Evolutionary conservation across 345 rosid species (phyloP).

Genomic region (Crucihimalaya himalaica): DNA sequence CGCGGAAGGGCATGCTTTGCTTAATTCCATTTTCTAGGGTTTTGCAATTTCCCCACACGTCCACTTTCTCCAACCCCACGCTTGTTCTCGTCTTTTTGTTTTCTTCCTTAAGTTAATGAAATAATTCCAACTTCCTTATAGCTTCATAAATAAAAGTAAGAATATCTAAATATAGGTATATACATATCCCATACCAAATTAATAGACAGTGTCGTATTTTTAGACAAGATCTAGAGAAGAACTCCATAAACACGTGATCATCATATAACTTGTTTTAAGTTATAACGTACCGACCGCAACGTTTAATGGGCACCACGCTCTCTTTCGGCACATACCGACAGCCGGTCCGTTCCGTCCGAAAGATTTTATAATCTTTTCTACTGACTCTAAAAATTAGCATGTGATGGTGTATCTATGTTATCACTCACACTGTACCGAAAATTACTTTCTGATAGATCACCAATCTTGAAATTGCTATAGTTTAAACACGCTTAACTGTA

Average conservation of each 20-base stretch:
- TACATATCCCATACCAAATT: neutral
- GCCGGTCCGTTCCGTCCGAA: no score
- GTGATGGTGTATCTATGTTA: no score
- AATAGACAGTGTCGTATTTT: neutral
- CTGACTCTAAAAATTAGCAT: no score
- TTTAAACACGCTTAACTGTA: no score
- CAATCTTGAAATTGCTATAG: no score
- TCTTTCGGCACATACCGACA: no score
- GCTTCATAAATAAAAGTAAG: neutral
- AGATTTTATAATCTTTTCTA: no score
- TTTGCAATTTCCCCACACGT: constrained; percentile 22
- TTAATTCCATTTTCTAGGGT: constrained; percentile 41
- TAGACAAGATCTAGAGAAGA: neutral
- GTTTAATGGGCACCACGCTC: no score
- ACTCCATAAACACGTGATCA: neutral
- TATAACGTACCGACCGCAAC: no score
- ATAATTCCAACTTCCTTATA: neutral
- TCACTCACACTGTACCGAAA: no score
- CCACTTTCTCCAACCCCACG: constrained; percentile 26
- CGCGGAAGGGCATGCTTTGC: constrained; percentile 35
- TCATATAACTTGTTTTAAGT: no score
- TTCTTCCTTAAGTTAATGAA: constrained; percentile 3
- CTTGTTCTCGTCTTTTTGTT: constrained; percentile 30
- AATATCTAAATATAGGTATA: neutral
- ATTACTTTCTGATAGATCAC: no score